These are phyloP conservation scores for Gastrodia elata DNA, from an alignment of 106 monocot species.

Conservation along the genomic window DNA sequence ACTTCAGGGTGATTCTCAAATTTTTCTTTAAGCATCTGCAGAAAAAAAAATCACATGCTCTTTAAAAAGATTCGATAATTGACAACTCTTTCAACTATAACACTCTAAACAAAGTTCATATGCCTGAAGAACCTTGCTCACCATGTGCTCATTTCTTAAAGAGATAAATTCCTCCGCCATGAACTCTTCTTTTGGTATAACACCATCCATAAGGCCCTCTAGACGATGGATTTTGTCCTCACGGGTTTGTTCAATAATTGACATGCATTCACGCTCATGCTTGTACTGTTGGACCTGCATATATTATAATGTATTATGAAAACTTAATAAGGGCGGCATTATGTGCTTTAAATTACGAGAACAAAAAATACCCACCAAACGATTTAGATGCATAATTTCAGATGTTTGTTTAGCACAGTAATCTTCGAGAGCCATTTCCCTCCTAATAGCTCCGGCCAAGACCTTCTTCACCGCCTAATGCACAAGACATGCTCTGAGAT, in stretches of 20 bases:
- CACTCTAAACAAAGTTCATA: neutral
- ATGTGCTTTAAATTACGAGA: conserved; percentile 2
- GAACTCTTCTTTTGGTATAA: conserved; percentile 80
- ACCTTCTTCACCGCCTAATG: conserved; percentile 89
- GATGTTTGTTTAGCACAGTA: conserved; percentile 69
- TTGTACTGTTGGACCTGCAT: conserved; percentile 90
- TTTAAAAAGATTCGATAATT: neutral
- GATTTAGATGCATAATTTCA: conserved; percentile 77
- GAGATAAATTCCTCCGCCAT: conserved; percentile 74
- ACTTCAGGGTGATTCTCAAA: conserved; percentile 93
- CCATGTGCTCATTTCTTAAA: conserved; percentile 83
- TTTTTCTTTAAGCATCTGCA: conserved; percentile 72
- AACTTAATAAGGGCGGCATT: neutral
- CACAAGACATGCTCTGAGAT: conserved; percentile 2
- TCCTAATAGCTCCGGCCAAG: conserved; percentile 85
- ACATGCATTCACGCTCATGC: conserved; percentile 91
- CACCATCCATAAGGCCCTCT: conserved; percentile 88
- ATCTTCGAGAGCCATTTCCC: conserved; percentile 90
- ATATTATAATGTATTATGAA: conserved; percentile 2
- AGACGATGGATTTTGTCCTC: conserved; percentile 88
- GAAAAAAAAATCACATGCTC: neutral
- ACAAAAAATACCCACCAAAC: conserved; percentile 39
- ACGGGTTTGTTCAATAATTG: conserved; percentile 61
- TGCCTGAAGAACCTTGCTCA: conserved; percentile 9
- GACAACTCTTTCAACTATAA: neutral